These are phyloP conservation scores for Deinandra increscens DNA, from an alignment of 129 eudicot species.

Conservation along the genomic window DNA sequence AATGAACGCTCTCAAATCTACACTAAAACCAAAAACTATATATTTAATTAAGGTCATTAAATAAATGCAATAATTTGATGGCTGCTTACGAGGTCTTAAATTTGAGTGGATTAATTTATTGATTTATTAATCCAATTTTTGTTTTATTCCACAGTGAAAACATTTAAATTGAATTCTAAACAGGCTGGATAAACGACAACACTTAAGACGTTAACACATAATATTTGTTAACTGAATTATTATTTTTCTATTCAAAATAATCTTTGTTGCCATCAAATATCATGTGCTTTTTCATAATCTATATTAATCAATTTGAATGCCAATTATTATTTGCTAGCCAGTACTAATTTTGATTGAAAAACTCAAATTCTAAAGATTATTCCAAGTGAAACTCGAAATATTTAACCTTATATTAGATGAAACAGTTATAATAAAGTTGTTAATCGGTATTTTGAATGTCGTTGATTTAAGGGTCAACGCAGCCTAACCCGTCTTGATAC, in stretches of 20 bases:
- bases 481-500: too few species aligned
- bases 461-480: not conserved
- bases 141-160: constrained; percentile 4
- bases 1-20: not conserved
- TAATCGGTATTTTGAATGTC: too few species aligned
- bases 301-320: not conserved
- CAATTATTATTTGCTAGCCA: not conserved
- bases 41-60: too few species aligned
- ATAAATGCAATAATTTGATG: constrained; percentile 3
- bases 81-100: not conserved
- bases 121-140: not conserved
- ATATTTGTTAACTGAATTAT: constrained; percentile 13
- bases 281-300: constrained; percentile 12
- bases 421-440: too few species aligned
- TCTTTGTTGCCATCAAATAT: not conserved
- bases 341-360: not conserved
- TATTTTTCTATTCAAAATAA: not conserved
- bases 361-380: not conserved
- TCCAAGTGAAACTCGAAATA: not conserved
- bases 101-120: not conserved
- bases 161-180: not conserved
- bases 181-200: constrained; percentile 16
- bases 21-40: not conserved
- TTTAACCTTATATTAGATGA: too few species aligned
- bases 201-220: constrained; percentile 9